A percentile compares a stretch with the other conserved stretches of the same genome.
Evolutionary conservation across 2,329 filamentous ascomycete genomes (phyloP).

Genomic region (Sphaerostilbella broomeana): DNA sequence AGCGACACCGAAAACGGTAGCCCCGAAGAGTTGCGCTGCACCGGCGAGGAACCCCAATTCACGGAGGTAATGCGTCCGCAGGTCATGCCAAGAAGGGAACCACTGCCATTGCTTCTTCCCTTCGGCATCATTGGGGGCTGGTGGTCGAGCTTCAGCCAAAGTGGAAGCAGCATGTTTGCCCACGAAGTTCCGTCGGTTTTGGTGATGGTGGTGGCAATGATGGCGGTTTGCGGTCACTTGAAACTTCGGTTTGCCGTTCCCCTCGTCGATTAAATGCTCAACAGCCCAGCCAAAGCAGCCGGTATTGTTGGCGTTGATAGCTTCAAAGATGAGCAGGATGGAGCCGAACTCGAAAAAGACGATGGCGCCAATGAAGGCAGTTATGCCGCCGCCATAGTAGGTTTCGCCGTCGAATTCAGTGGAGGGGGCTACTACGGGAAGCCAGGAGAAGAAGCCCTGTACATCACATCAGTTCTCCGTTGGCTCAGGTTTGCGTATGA

Average conservation of each 20-base stretch:
- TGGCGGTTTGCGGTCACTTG: conserved; percentile 6
- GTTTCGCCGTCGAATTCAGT: conserved; percentile 49
- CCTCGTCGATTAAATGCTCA: conserved; percentile 38
- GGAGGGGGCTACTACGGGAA: conserved; percentile 48
- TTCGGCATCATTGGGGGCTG: background rate
- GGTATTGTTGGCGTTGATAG: conserved; percentile 58
- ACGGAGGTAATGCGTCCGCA: conserved; percentile 53
- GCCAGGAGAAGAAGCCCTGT: conserved; percentile 58
- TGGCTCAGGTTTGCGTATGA: background rate
- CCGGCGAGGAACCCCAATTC: conserved; percentile 58
- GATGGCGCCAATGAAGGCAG: conserved; percentile 60
- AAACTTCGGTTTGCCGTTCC: conserved; percentile 4
- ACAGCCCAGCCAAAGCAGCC: conserved; percentile 66
- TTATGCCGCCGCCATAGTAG: conserved; percentile 50
- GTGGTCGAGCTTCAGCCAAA: background rate
- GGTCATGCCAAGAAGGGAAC: conserved; percentile 51
- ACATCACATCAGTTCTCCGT: conserved; percentile 31
- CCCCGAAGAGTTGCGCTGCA: conserved; percentile 47
- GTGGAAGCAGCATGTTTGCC: conserved; percentile 1
- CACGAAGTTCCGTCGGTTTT: conserved; percentile 19
- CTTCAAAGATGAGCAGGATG: conserved; percentile 57
- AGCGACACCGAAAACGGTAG: conserved; percentile 57
- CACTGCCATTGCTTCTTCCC: conserved; percentile 44
- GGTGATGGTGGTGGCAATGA: conserved; percentile 24
- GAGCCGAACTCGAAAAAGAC: conserved; percentile 57